Conservation (phyloP, 345 rosid species). For the Acer saccharum region DNA sequence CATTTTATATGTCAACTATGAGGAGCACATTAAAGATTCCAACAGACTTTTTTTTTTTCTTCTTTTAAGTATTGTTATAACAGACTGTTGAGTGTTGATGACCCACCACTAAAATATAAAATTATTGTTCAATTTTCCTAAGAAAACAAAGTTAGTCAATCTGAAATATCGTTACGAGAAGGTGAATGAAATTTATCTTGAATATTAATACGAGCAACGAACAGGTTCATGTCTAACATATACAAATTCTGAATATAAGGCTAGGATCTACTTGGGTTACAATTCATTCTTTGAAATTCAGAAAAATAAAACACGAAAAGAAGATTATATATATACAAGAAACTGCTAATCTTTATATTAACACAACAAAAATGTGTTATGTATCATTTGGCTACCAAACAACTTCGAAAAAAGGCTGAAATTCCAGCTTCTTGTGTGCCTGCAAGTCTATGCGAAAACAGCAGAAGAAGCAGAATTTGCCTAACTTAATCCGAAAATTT, state of each 20-base stretch:
- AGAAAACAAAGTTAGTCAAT: too few relatives aligned
- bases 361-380: background rate
- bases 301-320: background rate
- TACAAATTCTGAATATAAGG: background rate
- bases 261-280: background rate
- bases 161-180: too few relatives aligned
- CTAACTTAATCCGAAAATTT: background rate
- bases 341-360: background rate
- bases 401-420: background rate
- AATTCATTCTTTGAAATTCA: background rate
- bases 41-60: background rate
- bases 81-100: background rate
- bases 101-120: background rate
- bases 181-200: too few relatives aligned
- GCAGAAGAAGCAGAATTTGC: conserved; percentile 10
- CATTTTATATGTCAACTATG: background rate
- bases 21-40: conserved; percentile 3
- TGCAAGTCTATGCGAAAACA: conserved; percentile 20
- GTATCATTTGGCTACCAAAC: background rate
- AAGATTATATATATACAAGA: background rate
- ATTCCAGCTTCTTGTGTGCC: background rate
- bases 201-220: too few relatives aligned
- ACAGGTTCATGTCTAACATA: background rate
- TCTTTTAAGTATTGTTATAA: background rate
- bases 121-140: background rate